Evolutionary conservation across 306 rosid species (phyloP).

Genomic region (Castanospermum australe): DNA sequence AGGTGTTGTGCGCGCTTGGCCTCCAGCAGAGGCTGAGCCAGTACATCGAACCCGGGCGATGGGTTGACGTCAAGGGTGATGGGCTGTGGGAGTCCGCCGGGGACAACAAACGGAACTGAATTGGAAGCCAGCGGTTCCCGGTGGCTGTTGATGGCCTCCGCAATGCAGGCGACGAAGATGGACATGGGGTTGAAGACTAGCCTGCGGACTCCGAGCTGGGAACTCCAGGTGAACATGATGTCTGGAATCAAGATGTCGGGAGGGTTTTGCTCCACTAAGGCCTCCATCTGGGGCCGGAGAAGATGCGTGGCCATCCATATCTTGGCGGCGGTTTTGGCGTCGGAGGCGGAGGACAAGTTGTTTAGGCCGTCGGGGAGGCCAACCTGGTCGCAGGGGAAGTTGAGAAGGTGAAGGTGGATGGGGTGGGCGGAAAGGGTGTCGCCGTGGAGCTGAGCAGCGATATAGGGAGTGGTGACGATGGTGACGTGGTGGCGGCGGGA

Average conservation of each 20-base stretch:
- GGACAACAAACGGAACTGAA: background rate
- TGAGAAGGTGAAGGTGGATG: background rate
- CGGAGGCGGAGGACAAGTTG: background rate
- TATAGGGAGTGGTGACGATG: background rate
- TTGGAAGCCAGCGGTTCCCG: background rate
- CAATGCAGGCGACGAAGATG: background rate
- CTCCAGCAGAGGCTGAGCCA: background rate
- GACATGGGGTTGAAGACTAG: background rate
- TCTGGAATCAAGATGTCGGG: background rate
- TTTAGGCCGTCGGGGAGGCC: background rate
- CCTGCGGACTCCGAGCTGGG: background rate
- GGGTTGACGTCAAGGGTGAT: background rate
- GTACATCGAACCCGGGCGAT: background rate
- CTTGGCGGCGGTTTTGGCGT: background rate
- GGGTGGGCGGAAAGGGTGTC: background rate
- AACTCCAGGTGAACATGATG: background rate
- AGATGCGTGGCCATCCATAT: background rate
- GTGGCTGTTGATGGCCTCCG: background rate
- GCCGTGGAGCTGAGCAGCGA: background rate
- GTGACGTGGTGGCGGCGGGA: background rate
- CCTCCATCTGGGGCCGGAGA: background rate
- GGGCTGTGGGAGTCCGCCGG: background rate
- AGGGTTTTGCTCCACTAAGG: background rate
- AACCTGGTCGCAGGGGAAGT: background rate
- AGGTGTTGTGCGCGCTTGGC: conserved; percentile 2